Conservation (phyloP, 1,139 yeast species). For the Nematodospora anomalae region DNA sequence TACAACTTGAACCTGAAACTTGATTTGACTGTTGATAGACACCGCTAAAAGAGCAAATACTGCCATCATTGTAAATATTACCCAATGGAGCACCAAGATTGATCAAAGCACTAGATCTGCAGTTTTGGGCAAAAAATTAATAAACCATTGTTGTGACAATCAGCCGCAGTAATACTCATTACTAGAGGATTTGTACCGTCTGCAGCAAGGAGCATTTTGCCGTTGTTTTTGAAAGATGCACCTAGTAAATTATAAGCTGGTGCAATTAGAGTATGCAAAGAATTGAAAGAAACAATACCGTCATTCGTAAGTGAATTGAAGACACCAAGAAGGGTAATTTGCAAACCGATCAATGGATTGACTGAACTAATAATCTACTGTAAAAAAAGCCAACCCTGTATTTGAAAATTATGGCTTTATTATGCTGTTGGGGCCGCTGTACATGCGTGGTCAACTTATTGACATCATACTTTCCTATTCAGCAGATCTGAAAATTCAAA, state of each 20-base stretch:
- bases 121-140: conserved; percentile 24
- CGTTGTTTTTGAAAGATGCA: conserved; percentile 26
- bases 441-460: not conserved
- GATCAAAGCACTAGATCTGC: conserved; percentile 20
- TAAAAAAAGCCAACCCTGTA: not conserved
- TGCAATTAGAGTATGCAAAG: conserved; percentile 18
- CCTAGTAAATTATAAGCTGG: conserved; percentile 23
- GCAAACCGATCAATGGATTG: conserved; percentile 12
- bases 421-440: not conserved
- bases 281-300: conserved; percentile 27
- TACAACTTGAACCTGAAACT: conserved; percentile 31
- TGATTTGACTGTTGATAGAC: conserved; percentile 26
- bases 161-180: conserved; percentile 21
- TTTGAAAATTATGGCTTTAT: not conserved
- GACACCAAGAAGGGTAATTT: conserved; percentile 14
- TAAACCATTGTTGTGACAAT: conserved; percentile 30
- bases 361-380: conserved; percentile 8
- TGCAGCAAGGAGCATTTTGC: conserved; percentile 29
- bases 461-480: not conserved
- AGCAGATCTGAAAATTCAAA: no score
- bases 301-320: conserved; percentile 20
- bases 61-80: conserved; percentile 28
- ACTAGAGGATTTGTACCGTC: conserved; percentile 22
- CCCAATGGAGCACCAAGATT: conserved; percentile 21
- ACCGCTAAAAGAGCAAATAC: conserved; percentile 28